Base-by-base conservation (phyloP, 441 rosid species). In the Gossypium gossypioides region DNA sequence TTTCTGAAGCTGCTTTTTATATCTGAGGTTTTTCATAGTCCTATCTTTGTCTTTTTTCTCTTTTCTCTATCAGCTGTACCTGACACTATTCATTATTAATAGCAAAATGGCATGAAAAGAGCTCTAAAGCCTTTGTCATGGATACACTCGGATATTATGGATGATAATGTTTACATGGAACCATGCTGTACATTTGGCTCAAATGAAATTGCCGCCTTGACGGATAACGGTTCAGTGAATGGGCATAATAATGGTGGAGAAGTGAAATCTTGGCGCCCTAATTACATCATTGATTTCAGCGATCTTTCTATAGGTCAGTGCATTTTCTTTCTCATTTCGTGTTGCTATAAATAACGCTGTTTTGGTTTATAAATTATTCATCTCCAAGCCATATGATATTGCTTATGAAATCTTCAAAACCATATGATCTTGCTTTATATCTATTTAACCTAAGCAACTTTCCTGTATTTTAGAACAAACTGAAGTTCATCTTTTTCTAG, bases 121-220 rank as follows among this genome's bases (percentile, higher is more conserved):
- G 78, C 51, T 50, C 72, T 71, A 46, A 91, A 86, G 72, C 89
- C 86, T 59, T 88, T 88, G 81, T 84, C 91, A 69, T 95, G 97
- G 99, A 85, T 90, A 83, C 97, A 92, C 79, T 81, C 94, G 0
- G 96, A 95, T 75, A 81, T 95, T 71, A 95, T 95, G 97, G 97
- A 94, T 76, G 99, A 92, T 83, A 94, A 94, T 78, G 73, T 92
- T 73, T 83, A 82, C 82, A 85, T 92, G 97, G 93, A 90, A 82
- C 86, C 85, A 67, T 64, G 81, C 71, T 48, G 37, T 40, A 56
- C 16, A 13, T 66, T 32, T 24, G 16, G 72, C 60, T 42, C 81
- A 76, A 76, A 70, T 37, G 58, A 27, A 44, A 69, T 16, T 15
- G 57, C 24, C 2, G 12, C 57, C 19, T 19, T 19, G 54, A 63